Evolutionary conservation across 2,329 filamentous ascomycete species (phyloP).

Genomic region (Aspergillus amoenus): DNA sequence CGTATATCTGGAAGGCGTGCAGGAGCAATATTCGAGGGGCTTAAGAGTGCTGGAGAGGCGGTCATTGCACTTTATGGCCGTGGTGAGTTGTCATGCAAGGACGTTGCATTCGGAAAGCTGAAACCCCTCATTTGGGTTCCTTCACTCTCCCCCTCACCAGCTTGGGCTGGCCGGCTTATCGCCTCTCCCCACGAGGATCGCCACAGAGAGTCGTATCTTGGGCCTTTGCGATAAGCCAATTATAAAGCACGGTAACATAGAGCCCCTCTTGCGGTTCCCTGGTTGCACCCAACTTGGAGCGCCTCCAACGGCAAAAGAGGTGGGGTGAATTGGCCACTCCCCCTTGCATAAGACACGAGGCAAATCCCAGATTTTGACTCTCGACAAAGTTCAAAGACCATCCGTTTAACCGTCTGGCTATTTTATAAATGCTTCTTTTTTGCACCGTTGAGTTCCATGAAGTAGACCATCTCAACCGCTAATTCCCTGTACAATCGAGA

Average conservation of each 20-base stretch:
- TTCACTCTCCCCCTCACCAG: not conserved
- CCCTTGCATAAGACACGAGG: conserved; percentile 3
- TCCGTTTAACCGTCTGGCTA: not conserved
- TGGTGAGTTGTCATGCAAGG: not conserved
- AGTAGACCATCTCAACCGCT: not conserved
- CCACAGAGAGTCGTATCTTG: not conserved
- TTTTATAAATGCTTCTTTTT: not conserved
- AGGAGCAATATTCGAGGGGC: not conserved
- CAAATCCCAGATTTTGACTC: not conserved
- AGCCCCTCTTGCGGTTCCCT: not conserved
- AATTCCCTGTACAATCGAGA: not conserved
- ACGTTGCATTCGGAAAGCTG: not conserved
- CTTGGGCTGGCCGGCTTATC: not conserved
- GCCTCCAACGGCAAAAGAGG: not conserved
- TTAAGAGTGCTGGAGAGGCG: not conserved
- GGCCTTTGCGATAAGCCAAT: not conserved
- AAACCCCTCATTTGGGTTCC: conserved; percentile 6
- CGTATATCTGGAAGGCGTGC: not conserved
- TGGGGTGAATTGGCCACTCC: not conserved
- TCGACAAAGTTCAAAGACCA: not conserved
- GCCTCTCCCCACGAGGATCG: not conserved
- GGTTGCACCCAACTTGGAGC: not conserved
- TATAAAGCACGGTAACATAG: not conserved
- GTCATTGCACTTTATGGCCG: not conserved
- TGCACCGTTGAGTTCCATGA: not conserved